Percentiles rank a stretch among this genome's conserved stretches.
Conservation (phyloP, 106 monocot species). For the Dendrobium officinale region DNA sequence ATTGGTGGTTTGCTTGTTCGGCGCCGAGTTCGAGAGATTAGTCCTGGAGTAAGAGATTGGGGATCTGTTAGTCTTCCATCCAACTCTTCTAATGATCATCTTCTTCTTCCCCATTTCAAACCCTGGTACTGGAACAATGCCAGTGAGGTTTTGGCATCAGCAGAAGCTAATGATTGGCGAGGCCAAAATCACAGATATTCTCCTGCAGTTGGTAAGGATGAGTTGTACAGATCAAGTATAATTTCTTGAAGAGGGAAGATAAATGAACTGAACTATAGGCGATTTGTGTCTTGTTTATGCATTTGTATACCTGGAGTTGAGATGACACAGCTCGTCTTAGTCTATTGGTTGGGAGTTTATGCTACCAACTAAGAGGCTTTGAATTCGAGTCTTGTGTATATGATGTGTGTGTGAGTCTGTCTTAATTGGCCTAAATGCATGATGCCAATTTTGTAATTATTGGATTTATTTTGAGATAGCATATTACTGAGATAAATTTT, state of each 20-base stretch:
- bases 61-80: slow-evolving; percentile 67
- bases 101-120: slow-evolving; percentile 21
- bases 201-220: slow-evolving; percentile 50
- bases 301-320: no score
- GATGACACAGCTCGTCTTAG: no score
- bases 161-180: slow-evolving; percentile 19
- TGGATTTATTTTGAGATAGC: no score
- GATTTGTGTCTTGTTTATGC: not conserved
- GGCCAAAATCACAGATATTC: slow-evolving; percentile 14
- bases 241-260: slow-evolving; percentile 23
- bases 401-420: no score
- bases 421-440: no score
- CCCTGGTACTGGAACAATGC: slow-evolving; percentile 85
- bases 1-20: slow-evolving; percentile 47
- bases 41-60: slow-evolving; percentile 70
- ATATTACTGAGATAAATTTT: no score
- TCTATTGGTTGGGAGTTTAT: no score
- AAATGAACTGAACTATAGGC: not conserved
- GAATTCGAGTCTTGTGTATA: no score
- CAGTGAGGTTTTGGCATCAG: slow-evolving; percentile 36
- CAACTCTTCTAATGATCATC: not conserved
- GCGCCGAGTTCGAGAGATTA: slow-evolving; percentile 42
- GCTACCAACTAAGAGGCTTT: no score
- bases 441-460: no score
- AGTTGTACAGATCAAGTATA: slow-evolving; percentile 45